A percentile compares a stretch with the other conserved stretches of the same genome.
Conservation (phyloP, 257 asterid species). For the Scutellaria baicalensis region DNA sequence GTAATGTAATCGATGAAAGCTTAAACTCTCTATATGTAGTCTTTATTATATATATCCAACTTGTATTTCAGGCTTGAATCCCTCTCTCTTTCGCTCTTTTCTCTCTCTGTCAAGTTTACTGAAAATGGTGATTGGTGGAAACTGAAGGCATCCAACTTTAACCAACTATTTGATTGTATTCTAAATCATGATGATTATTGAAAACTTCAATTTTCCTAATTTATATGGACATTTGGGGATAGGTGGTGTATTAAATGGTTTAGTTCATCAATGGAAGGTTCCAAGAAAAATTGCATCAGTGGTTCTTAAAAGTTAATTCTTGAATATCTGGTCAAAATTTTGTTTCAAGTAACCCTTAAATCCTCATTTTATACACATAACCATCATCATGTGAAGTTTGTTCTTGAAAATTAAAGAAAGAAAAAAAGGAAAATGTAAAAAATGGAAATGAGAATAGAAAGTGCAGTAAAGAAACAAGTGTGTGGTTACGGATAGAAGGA, state of each 20-base stretch:
- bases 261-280: background rate
- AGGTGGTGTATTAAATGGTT: background rate
- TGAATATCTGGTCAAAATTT: background rate
- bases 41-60: slow-evolving; percentile 14
- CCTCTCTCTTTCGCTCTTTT: too few relatives aligned
- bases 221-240: background rate
- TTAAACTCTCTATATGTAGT: slow-evolving; percentile 15
- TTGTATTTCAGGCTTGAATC: background rate
- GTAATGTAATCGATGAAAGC: slow-evolving; percentile 8
- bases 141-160: slow-evolving; percentile 19
- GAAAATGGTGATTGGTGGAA: background rate
- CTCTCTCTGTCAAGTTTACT: background rate
- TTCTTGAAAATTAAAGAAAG: too few relatives aligned
- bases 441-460: too few relatives aligned
- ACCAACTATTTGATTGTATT: background rate
- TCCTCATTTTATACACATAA: too few relatives aligned
- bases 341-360: background rate
- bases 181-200: too few relatives aligned
- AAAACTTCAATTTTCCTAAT: background rate
- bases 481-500: slow-evolving; percentile 37
- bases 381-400: too few relatives aligned
- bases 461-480: too few relatives aligned
- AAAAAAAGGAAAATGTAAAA: too few relatives aligned
- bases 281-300: background rate
- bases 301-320: background rate